Base-by-base conservation (phyloP, 1,284 basidiomycete species). In the Clitocybe nebularis region DNA sequence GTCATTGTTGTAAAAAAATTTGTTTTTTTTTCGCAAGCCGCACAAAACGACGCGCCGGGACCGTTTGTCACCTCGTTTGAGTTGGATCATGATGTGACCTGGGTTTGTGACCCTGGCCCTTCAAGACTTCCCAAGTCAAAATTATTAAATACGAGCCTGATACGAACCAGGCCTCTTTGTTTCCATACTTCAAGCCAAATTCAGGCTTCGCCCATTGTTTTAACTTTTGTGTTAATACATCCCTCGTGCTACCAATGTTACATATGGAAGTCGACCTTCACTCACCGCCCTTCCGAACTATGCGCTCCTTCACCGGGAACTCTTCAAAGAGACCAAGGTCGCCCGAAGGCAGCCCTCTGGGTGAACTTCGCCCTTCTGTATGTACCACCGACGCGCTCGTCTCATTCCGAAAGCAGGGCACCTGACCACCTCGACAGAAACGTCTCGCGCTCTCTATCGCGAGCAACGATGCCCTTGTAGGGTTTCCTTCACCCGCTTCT, bases 291-390 rank as follows among this genome's bases (percentile, higher is more conserved):
- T 63, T 69, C 45, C 61, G 59, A 46, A 56, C 51, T 47, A 54
- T 61, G 47, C 57, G 71, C 47, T 53, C 66, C 8, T 44, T n/a
- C n/a, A n/a, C 36, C 10, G 38, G 22, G 14, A 17, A 13, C n/a
- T 38, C 49, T 3, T 38, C 48, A 17, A 84, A 83, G 56, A 70
- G 82, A 43, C 62, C 76, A 3, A 75, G 79, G 46, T 83, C 81
- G 1, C 79, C 77, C 11, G 71, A 67, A 17, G 57, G 62, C 13
- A 60, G 59, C 42, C 63, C 66, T 14, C 55, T 61, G 36, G 72
- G 75, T n/a, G n/a, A n/a, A n/a, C n/a, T n/a, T 43, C 71, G 79
- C 19, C 77, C 80, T 35, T 52, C 64, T 11, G 81, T 84, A 59
- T n/a, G n/a, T n/a, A n/a, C n/a, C n/a, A n/a, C n/a, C n/a, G n/a